Evolutionary conservation across 495 filamentous ascomycete species (phyloP).

Genomic region (Alectoria sarmentosa): DNA sequence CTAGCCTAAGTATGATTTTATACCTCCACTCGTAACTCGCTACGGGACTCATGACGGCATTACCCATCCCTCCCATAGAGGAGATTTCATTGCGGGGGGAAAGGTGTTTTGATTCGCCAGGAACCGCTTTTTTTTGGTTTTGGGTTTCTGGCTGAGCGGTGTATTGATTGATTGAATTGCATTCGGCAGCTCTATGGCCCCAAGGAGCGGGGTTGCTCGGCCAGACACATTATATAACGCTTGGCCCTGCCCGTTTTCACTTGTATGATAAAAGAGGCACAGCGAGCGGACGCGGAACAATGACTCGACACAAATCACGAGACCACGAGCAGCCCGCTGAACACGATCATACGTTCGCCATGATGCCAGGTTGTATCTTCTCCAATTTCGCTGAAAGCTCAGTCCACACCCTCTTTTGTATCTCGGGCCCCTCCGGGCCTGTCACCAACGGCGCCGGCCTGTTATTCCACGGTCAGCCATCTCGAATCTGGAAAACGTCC

Average conservation of each 20-base stretch:
- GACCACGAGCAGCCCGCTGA: not conserved
- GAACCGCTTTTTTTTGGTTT: too few species aligned
- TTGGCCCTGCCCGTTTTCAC: not conserved
- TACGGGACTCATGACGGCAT: too few species aligned
- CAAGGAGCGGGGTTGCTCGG: not conserved
- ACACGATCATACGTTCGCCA: constrained; percentile 21
- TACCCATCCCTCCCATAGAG: too few species aligned
- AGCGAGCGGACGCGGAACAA: not conserved
- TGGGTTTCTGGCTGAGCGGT: too few species aligned
- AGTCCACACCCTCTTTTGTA: constrained; percentile 46
- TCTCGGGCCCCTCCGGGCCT: constrained; percentile 34
- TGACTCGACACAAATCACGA: not conserved
- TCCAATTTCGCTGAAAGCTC: constrained; percentile 46
- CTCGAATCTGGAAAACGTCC: not conserved
- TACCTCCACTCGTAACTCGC: too few species aligned
- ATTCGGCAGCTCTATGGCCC: too few species aligned
- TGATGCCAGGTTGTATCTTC: constrained; percentile 39
- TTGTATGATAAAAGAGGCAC: too few species aligned
- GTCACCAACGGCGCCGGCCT: constrained; percentile 31
- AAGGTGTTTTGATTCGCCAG: too few species aligned
- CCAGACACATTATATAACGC: not conserved
- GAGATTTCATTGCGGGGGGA: too few species aligned
- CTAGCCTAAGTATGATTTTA: too few species aligned
- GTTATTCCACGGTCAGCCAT: not conserved
- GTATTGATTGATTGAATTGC: too few species aligned